These are phyloP conservation scores for Voacanga thouarsii DNA, from an alignment of 257 asterid species.

Conservation along the genomic window DNA sequence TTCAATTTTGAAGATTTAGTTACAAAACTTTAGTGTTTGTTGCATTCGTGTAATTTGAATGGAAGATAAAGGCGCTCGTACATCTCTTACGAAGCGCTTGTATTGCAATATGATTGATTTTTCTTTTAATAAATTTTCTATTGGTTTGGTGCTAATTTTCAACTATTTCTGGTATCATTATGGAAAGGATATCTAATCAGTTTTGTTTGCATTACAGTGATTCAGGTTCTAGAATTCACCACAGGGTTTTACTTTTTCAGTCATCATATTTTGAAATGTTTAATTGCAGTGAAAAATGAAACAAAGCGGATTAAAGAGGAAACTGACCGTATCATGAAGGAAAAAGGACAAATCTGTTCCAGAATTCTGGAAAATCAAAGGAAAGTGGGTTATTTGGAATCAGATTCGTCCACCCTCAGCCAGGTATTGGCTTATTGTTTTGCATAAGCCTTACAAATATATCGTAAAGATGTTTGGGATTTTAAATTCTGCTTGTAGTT, in stretches of 20 bases:
- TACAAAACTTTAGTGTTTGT: neutral
- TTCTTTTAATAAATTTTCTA: neutral
- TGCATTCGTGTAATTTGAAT: neutral
- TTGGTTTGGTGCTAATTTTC: neutral
- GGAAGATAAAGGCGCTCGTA: neutral
- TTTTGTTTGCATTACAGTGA: neutral
- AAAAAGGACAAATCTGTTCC: constrained; percentile 50
- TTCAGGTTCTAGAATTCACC: neutral
- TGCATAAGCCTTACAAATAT: neutral
- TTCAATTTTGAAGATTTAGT: neutral
- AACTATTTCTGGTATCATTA: neutral
- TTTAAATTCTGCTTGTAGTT: neutral
- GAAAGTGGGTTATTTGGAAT: constrained; percentile 48
- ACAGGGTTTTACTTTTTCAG: neutral
- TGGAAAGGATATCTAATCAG: neutral
- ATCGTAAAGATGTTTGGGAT: neutral
- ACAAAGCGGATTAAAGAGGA: constrained; percentile 52
- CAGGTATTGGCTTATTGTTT: constrained; percentile 40
- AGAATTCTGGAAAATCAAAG: constrained; percentile 62
- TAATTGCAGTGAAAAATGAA: constrained; percentile 60
- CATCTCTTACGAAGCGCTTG: too few relatives aligned
- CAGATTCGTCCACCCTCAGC: constrained; percentile 56
- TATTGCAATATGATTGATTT: neutral
- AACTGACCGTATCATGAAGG: constrained; percentile 41
- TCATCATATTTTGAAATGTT: constrained; percentile 5